Conservation (phyloP, 2,329 filamentous ascomycete species). For the Ambrosiella xylebori region DNA sequence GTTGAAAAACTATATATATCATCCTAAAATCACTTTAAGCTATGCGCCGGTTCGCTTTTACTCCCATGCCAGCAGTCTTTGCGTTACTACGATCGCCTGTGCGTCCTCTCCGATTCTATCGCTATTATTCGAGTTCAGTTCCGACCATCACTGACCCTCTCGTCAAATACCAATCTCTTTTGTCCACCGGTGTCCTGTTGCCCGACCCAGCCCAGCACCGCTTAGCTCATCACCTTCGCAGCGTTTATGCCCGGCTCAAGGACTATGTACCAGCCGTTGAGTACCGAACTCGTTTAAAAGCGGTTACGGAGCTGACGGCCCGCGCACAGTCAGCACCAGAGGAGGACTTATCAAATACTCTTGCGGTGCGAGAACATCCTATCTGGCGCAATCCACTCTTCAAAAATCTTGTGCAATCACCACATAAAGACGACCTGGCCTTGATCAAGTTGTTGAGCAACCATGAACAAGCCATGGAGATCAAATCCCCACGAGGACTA, state of each 20-base stretch:
- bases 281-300: conserved; percentile 47
- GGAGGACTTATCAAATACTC: conserved; percentile 13
- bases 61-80: background rate
- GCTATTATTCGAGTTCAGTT: conserved; percentile 29
- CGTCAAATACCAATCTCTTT: conserved; percentile 55
- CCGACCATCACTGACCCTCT: conserved; percentile 51
- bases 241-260: conserved; percentile 57
- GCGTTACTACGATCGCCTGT: background rate
- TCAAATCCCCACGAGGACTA: conserved; percentile 56
- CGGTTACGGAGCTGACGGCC: conserved; percentile 34
- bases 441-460: conserved; percentile 51
- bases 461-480: conserved; percentile 52
- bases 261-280: conserved; percentile 60
- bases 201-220: conserved; percentile 58
- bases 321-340: conserved; percentile 18
- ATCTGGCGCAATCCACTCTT: conserved; percentile 43
- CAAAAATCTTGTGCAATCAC: conserved; percentile 35
- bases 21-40: background rate
- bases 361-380: conserved; percentile 36
- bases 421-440: conserved; percentile 22
- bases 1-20: background rate
- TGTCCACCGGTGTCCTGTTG: conserved; percentile 47
- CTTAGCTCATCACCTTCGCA: conserved; percentile 58
- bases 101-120: background rate
- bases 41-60: conserved; percentile 5